A percentile compares a stretch with the other conserved stretches of the same genome.
Conservation (phyloP, 768 basidiomycete species). For the Flagelloscypha sp. region DNA sequence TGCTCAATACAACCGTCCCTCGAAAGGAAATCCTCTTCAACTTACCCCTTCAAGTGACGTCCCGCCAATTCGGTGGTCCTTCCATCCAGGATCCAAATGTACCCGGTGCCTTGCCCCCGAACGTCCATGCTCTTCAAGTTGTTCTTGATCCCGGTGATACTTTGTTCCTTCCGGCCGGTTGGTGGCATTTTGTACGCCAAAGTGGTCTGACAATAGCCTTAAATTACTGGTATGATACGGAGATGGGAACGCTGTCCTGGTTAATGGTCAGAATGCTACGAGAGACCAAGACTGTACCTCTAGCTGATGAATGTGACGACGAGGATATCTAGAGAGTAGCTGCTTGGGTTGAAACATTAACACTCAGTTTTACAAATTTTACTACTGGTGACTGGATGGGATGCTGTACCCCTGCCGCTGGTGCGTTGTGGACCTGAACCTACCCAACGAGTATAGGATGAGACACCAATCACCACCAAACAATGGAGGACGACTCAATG, state of each 20-base stretch:
- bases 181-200: conserved; percentile 91
- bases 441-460: too few species aligned
- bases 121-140: conserved; percentile 59
- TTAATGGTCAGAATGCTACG: conserved; percentile 57
- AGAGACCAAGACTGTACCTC: conserved; percentile 28
- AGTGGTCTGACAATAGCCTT: conserved; percentile 56
- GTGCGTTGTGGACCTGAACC: too few species aligned
- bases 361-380: neutral
- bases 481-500: too few species aligned
- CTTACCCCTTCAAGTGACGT: conserved; percentile 20
- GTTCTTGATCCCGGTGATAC: conserved; percentile 67
- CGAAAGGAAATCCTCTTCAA: conserved; percentile 22
- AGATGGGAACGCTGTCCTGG: conserved; percentile 66
- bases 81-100: conserved; percentile 55
- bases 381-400: too few species aligned
- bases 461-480: too few species aligned
- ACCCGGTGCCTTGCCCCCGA: conserved; percentile 36
- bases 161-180: conserved; percentile 84
- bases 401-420: too few species aligned
- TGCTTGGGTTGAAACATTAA: neutral
- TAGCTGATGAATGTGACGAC: conserved; percentile 26
- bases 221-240: conserved; percentile 89
- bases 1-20: conserved; percentile 51
- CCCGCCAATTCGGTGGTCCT: conserved; percentile 71
- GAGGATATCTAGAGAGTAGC: neutral